These are phyloP conservation scores for Yarrowia sp. DNA, from an alignment of 805 yeast genomes.

Conservation along the genomic window DNA sequence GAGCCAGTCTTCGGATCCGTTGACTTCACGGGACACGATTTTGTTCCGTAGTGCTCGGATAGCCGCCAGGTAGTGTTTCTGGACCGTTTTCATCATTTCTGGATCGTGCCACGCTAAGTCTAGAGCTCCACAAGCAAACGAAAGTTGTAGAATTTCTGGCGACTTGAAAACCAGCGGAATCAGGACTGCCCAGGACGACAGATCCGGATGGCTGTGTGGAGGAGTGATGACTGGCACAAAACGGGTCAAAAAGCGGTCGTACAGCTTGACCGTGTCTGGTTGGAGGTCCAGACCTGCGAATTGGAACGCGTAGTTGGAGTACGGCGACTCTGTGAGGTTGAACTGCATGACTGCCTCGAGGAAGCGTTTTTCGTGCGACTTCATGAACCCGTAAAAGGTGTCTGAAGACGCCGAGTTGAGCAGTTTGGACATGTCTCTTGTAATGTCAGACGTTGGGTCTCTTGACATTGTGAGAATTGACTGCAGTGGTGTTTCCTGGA, in stretches of 20 bases:
- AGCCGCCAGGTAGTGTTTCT: constrained; percentile 5
- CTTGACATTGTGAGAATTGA: neutral
- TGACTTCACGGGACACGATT: neutral
- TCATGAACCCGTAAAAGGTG: constrained; percentile 6
- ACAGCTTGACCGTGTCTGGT: constrained; percentile 3
- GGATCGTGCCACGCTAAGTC: constrained; percentile 16
- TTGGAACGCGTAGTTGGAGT: constrained; percentile 11
- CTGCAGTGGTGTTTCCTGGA: neutral
- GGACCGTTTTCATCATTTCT: constrained; percentile 7
- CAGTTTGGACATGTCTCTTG: neutral
- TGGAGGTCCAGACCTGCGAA: constrained; percentile 11
- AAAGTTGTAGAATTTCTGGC: constrained; percentile 6
- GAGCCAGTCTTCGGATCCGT: constrained; percentile 7
- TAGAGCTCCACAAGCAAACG: constrained; percentile 21
- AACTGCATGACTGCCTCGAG: constrained; percentile 6
- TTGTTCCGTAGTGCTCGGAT: neutral
- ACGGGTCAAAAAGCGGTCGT: neutral
- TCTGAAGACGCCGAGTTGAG: constrained; percentile 3
- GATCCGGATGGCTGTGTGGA: constrained; percentile 3
- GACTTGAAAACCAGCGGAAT: constrained; percentile 23
- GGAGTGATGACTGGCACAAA: constrained; percentile 23
- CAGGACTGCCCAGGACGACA: constrained; percentile 11
- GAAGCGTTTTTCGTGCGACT: constrained; percentile 5
- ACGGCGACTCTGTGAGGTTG: constrained; percentile 10
- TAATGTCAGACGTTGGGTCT: neutral